These are phyloP conservation scores for Tetrapisispora pingtungensis DNA, from an alignment of 805 yeast genomes.

Conservation along the genomic window DNA sequence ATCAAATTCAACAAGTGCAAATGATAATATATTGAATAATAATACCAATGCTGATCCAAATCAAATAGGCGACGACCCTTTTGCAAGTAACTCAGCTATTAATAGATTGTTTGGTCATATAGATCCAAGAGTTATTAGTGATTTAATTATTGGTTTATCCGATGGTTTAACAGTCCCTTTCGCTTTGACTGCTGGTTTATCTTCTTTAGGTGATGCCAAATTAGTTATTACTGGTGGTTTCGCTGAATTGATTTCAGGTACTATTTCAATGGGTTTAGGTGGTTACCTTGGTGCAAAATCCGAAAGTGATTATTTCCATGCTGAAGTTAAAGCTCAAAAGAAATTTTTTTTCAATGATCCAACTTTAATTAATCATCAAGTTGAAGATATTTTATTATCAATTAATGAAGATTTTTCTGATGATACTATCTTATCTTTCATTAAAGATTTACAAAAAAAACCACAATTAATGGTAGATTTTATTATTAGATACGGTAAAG, in stretches of 20 bases:
- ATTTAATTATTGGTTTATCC: constrained; percentile 80
- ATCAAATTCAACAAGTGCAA: constrained; percentile 1
- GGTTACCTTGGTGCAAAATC: constrained; percentile 90
- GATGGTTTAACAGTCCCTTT: constrained; percentile 96
- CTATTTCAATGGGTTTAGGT: constrained; percentile 94
- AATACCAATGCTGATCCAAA: constrained; percentile 1
- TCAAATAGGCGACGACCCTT: neutral
- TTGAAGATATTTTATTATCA: constrained; percentile 70
- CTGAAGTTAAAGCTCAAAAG: constrained; percentile 64
- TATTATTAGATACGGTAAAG: constrained; percentile 76
- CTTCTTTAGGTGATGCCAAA: constrained; percentile 77
- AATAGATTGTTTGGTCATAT: constrained; percentile 39
- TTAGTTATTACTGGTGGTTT: constrained; percentile 93
- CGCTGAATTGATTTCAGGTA: constrained; percentile 93
- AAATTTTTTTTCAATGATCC: constrained; percentile 54
- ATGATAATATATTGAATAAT: neutral
- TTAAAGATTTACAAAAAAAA: constrained; percentile 65
- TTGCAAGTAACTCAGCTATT: neutral
- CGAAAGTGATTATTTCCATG: constrained; percentile 63
- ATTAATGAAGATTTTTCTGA: constrained; percentile 48
- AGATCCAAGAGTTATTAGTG: constrained; percentile 89
- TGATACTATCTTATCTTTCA: constrained; percentile 59
- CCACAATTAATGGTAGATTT: constrained; percentile 78
- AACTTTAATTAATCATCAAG: constrained; percentile 58
- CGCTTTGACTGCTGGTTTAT: constrained; percentile 91